A percentile compares a stretch with the other conserved stretches of the same genome.
Conservation (phyloP, 164 flowering plant genomes). For the Dillenia suffruticosa region DNA sequence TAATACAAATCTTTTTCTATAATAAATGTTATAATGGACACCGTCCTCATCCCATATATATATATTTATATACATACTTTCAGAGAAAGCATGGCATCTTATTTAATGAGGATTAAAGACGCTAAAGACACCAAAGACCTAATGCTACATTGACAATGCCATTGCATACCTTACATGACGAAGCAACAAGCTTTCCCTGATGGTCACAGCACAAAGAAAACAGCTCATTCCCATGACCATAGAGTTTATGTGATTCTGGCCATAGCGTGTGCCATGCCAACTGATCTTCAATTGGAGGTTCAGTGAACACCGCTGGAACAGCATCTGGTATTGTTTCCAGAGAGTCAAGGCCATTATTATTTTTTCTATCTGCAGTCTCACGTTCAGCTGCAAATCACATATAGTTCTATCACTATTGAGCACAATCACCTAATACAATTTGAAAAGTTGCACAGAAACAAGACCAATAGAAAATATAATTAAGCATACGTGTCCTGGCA, state of each 20-base stretch:
- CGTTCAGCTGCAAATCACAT: constrained; percentile 43
- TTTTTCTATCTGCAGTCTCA: constrained; percentile 30
- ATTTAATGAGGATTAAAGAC: no score
- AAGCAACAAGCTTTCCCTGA: constrained; percentile 81
- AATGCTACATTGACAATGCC: no score
- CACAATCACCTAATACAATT: no score
- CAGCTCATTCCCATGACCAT: constrained; percentile 98
- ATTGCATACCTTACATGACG: constrained; percentile 81
- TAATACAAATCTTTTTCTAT: no score
- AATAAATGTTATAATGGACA: no score
- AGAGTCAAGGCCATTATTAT: constrained; percentile 55
- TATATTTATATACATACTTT: no score
- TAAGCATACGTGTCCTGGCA: no score
- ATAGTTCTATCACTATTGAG: neutral
- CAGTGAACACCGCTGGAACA: constrained; percentile 68
- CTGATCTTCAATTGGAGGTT: constrained; percentile 95
- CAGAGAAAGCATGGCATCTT: no score
- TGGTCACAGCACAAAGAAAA: constrained; percentile 85
- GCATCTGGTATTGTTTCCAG: constrained; percentile 93
- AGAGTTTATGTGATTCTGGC: constrained; percentile 98
- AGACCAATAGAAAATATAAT: neutral
- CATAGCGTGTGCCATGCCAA: constrained; percentile 89
- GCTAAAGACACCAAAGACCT: no score
- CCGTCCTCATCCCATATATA: no score
- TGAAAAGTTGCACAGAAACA: no score